These are phyloP conservation scores for Datisca glomerata DNA, from an alignment of 306 rosid species.

Conservation along the genomic window DNA sequence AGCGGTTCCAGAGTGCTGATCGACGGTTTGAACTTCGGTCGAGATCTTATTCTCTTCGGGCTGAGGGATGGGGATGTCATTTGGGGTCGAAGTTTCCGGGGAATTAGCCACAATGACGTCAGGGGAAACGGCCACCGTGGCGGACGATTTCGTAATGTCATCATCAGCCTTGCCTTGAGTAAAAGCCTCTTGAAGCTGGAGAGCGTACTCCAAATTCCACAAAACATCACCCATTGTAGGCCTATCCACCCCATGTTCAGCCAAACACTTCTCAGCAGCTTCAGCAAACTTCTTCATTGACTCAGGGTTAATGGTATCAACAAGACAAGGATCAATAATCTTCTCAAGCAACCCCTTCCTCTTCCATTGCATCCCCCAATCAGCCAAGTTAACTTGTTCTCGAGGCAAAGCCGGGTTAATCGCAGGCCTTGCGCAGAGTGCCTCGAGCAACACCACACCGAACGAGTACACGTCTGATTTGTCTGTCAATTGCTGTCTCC, in stretches of 20 bases:
- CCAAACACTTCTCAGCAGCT: conserved; percentile 43
- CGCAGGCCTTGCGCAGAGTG: conserved; percentile 31
- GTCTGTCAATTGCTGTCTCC: conserved; percentile 38
- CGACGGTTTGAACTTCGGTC: conserved; percentile 14
- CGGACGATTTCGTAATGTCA: background rate
- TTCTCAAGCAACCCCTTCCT: conserved; percentile 31
- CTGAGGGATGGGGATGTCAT: background rate
- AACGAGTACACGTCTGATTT: conserved; percentile 43
- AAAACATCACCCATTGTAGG: conserved; percentile 46
- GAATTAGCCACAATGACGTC: background rate
- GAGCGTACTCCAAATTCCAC: conserved; percentile 42
- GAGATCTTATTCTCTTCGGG: conserved; percentile 11
- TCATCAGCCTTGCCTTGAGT: conserved; percentile 23
- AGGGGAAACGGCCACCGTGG: background rate
- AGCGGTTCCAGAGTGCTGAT: conserved; percentile 63
- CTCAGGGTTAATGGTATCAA: conserved; percentile 28
- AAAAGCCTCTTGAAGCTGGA: conserved; percentile 40
- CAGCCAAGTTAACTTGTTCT: conserved; percentile 46
- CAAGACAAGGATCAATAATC: conserved; percentile 30
- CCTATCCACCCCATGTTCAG: conserved; percentile 40
- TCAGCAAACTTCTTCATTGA: conserved; percentile 39
- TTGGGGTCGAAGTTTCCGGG: conserved; percentile 7
- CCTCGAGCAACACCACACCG: conserved; percentile 36
- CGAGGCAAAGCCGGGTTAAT: conserved; percentile 32
- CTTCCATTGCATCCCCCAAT: conserved; percentile 45